phyloP scores from a whole-genome alignment of 257 asterid genomes.

The Plectranthus barbatus region DNA sequence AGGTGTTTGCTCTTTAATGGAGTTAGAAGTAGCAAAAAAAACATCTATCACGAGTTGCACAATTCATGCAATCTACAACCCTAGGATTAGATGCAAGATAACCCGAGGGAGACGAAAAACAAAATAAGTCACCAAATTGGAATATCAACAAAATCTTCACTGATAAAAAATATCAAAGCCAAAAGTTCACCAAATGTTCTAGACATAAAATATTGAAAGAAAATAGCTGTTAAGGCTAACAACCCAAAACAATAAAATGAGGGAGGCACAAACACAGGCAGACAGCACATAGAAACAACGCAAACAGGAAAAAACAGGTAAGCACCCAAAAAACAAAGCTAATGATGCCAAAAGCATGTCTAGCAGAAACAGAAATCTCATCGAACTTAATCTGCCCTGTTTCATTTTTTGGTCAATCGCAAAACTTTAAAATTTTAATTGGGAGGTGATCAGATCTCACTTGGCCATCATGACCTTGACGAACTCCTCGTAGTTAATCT shows the following conservation, averaged over 20 bases:
- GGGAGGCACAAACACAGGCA: conserved; percentile 23
- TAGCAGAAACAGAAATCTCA: conserved; percentile 34
- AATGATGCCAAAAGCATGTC: conserved; percentile 19
- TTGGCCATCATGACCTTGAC: conserved; percentile 54
- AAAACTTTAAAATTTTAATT: conserved; percentile 21
- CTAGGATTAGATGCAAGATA: too few species aligned
- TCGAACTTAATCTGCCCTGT: conserved; percentile 34
- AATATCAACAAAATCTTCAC: conserved; percentile 24
- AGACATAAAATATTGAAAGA: conserved; percentile 16
- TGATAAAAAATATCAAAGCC: conserved; percentile 7
- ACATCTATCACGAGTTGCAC: too few species aligned
- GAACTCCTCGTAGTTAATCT: conserved; percentile 41
- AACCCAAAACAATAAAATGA: conserved; percentile 18
- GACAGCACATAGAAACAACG: conserved; percentile 26
- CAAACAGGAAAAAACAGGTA: conserved; percentile 23
- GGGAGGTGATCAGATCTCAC: conserved; percentile 41
- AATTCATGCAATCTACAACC: background rate
- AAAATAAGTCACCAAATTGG: background rate
- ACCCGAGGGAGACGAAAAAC: too few species aligned
- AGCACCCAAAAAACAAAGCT: too few species aligned
- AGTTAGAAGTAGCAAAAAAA: too few species aligned
- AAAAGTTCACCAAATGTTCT: conserved; percentile 13
- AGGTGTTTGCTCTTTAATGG: too few species aligned
- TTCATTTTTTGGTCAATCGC: conserved; percentile 27
- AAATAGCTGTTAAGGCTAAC: conserved; percentile 21